Evolutionary conservation across 306 rosid species (phyloP), one percentile per base, ranked within the genome.

Genomic region (Cucumis hystrix): DNA sequence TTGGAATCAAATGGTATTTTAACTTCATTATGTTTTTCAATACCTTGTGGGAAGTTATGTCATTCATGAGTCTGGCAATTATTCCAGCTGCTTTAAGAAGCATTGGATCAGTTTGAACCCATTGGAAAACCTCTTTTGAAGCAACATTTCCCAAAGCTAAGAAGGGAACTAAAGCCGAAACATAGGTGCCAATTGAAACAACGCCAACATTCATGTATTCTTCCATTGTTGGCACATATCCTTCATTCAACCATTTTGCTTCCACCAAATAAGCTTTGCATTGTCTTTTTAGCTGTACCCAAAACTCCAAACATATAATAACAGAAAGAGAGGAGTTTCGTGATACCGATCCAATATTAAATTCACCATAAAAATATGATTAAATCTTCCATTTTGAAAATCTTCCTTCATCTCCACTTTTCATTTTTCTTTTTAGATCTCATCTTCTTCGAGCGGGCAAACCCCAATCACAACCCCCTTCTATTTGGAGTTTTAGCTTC

Each of bases 201-300:
- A 1, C 18, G 5, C 25, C 49, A 65, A 65, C 25, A 8, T 65
- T 10, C 71, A 65, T 65, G 14, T 65, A 86, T 77, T 88, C 87
- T 7, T 88, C 88, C 13, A 73, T 20, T 20, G 75, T 82, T 63
- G 87, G 88, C 0, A 40, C 30, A 45, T 74, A 41, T 15, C 81
- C 78, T 10, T 63, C 58, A 30, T 86, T 33, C 28, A 39, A 66
- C 54, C 73, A 66, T n/a, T 40, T 66, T 1, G 73, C 52, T 39
- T 66, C 52, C 12, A 4, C 3, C 0, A 39, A 39, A 39, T 18
- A 66, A 66, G 16, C 8, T 66, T 1, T 39, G 17, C 28, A 66
- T 66, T 18, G 51, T 1, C 8, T 65, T 65, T 65, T 37, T 3
- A 28, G 1, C 33, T 28, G 33, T 28, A 3, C 33, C 33, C 3